Base-by-base conservation (phyloP, 257 asterid species). In the Mentha longifolia region DNA sequence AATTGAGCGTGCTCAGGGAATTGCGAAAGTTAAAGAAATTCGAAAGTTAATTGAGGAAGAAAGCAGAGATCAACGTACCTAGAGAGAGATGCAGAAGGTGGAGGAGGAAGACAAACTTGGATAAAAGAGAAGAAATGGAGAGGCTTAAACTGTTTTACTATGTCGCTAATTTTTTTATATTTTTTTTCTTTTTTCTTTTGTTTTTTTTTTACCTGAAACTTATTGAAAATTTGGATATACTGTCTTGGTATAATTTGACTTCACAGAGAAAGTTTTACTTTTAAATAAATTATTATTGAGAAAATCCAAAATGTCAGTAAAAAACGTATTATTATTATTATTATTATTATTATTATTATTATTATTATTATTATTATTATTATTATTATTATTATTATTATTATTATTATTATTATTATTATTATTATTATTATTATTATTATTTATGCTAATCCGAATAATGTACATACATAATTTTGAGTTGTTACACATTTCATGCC, bases 41-140 rank as follows among this genome's bases (percentile, higher is more conserved):
- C 41, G 8, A 42, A 4, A 62, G 76, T 60, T 59, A 45, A 41
- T 15, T 4, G 16, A 12, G 42, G 63, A 14, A 62, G 56, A 54
- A 55, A 45, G 3, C 54, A 49, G 13, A 30, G 67, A 69, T 30
- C 9, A 25, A 46, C 58, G 43, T 47, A 76, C 80, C 76, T 54
- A 20, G 37, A 14, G 52, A 11, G 33, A 52, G 62, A 37, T 7
- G 73, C 17, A 4, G 47, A 70, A 8, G 14, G n/a, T 17, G 28
- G 47, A 12, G 42, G 51, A 74, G 3, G 12, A 46, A 28, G 37
- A 13, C 13, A n/a, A 60, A 46, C 22, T 58, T 30, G 45, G 43
- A 31, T 58, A 30, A 30, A 30, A 58, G 64, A 58, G 33, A 13
- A 7, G 39, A 35, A 35, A 7, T 5, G 60, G 42, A 49, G n/a